phyloP scores from a whole-genome alignment of 257 asterid genomes.

The Thymus mandschuricus region DNA sequence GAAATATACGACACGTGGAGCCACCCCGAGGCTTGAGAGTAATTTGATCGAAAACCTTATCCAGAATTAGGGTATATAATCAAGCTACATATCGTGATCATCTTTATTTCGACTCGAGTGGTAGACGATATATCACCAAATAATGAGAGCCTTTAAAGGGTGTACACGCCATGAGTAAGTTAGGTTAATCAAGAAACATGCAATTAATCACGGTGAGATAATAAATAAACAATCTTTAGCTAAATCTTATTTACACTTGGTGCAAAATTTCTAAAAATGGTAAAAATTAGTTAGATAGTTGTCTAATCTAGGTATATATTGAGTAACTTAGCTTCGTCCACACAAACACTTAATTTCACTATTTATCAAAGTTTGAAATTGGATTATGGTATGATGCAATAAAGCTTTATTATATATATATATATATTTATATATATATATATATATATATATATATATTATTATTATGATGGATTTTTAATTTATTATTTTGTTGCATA shows the following conservation, averaged over 20 bases:
- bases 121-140: too few relatives aligned
- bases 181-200: slow-evolving; percentile 5
- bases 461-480: too few relatives aligned
- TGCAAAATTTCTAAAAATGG: slow-evolving; percentile 21
- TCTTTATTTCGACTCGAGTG: slow-evolving; percentile 14
- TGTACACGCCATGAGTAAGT: slow-evolving; percentile 15
- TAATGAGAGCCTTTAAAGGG: neutral
- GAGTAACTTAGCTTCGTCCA: slow-evolving; percentile 10
- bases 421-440: too few relatives aligned
- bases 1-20: slow-evolving; percentile 21
- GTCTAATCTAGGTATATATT: slow-evolving; percentile 8
- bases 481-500: too few relatives aligned
- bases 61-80: neutral
- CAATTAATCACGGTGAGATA: neutral
- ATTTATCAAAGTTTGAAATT: slow-evolving; percentile 3
- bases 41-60: neutral
- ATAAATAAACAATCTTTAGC: neutral
- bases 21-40: neutral
- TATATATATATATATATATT: too few relatives aligned
- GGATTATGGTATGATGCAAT: slow-evolving; percentile 24
- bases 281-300: slow-evolving; percentile 19
- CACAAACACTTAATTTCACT: slow-evolving; percentile 5
- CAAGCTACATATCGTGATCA: neutral
- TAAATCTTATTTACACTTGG: slow-evolving; percentile 20
- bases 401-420: neutral